Evolutionary conservation across 164 flowering plant genomes (phyloP), one percentile per base, ranked within the genome.

Genomic region (Hamamelis virginiana): DNA sequence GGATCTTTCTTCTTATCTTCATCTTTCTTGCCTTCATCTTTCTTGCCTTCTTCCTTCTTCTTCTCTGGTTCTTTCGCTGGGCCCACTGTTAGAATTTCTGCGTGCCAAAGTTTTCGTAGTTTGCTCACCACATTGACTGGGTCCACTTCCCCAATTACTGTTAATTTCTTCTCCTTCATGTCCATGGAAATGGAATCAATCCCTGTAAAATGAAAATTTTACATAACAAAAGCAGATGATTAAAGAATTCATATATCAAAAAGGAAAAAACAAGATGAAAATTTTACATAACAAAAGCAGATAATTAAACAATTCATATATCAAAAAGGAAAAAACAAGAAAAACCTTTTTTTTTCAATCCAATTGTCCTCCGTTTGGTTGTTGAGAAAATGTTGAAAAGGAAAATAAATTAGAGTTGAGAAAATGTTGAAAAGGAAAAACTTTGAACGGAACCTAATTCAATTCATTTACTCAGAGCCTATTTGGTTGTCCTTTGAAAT

Each of bases 81-180:
- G 14, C 92, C 91, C 1, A 89, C 86, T 0, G 91, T 59, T 10
- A 87, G 18, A 21, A 89, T 81, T 11, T 84, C 83, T 0, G 89
- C 46, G 68, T 67, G 76, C 87, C 91, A 85, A 0, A 27, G 8
- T 67, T 87, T 87, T 48, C 83, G 68, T 47, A 89, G 44, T 70
- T 84, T 91, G 69, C 76, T 51, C 46, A 86, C 89, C 19, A 89
- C 56, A 16, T 64, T 66, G 19, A 68, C 74, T 18, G 84, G 85
- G 72, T 78, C 82, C 59, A 78, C 78, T 26, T 62, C 83, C 45
- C 76, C 87, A 1, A 80, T 45, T 8, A 85, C 77, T 11, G 87
- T 85, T 59, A 85, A 6, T 63, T 83, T 83, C 66, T 62, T 62
- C 15, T 83, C 85, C 67, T 83, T 80, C 82, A 80, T 73, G 76